Evolutionary conservation across 257 asterid species (phyloP).

Genomic region (Penstemon eatonii): DNA sequence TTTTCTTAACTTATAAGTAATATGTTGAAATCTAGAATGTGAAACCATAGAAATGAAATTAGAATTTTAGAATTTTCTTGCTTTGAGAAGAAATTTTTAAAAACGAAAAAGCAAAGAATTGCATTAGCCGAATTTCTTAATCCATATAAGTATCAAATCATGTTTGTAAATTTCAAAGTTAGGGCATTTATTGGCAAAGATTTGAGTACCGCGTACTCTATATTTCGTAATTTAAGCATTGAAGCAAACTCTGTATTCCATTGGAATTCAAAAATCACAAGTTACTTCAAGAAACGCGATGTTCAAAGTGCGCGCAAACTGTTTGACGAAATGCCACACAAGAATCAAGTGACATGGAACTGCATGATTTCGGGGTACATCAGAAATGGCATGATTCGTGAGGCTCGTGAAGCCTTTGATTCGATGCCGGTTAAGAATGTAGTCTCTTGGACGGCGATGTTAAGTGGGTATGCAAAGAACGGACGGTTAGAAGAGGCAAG

Average conservation of each 20-base stretch:
- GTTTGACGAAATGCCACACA: constrained; percentile 73
- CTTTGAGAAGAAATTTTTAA: too few species aligned
- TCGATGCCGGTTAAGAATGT: constrained; percentile 64
- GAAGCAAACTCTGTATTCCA: constrained; percentile 42
- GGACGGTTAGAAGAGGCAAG: constrained; percentile 66
- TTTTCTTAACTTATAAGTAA: too few species aligned
- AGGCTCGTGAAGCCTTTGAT: constrained; percentile 58
- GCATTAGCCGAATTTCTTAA: too few species aligned
- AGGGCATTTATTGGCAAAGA: constrained; percentile 26
- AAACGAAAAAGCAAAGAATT: too few species aligned
- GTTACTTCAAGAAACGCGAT: constrained; percentile 43
- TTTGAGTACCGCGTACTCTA: constrained; percentile 5
- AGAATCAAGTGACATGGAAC: constrained; percentile 69
- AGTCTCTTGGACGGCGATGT: constrained; percentile 78
- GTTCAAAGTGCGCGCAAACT: constrained; percentile 42
- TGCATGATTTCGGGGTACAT: constrained; percentile 76
- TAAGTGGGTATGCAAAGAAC: constrained; percentile 72
- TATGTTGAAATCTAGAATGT: too few species aligned
- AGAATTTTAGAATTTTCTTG: too few species aligned
- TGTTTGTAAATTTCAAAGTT: too few species aligned
- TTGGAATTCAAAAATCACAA: constrained; percentile 49
- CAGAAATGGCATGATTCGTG: constrained; percentile 51
- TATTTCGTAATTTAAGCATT: constrained; percentile 29
- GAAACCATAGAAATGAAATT: too few species aligned
- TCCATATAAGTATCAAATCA: too few species aligned